These are phyloP conservation scores for Puccinia polysora DNA, from an alignment of 1,284 basidiomycete genomes.

Conservation along the genomic window DNA sequence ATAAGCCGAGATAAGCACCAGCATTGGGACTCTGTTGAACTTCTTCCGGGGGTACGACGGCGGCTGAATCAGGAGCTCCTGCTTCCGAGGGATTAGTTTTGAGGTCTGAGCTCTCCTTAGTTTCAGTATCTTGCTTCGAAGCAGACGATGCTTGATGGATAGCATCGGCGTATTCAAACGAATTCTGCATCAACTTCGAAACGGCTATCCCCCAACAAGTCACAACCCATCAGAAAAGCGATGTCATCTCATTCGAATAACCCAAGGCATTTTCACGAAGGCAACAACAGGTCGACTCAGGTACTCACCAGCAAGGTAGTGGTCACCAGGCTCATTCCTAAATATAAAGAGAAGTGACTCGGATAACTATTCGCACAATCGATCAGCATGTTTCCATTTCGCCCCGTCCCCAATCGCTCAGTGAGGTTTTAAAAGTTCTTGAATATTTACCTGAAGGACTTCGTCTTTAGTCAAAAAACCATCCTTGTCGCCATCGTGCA, in stretches of 20 bases:
- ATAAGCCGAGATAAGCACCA: constrained; percentile 51
- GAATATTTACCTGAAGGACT: constrained; percentile 82
- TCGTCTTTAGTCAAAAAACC: constrained; percentile 93
- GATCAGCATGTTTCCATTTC: background rate
- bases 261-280: too few species aligned
- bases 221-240: background rate
- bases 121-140: background rate
- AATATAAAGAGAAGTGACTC: constrained; percentile 74
- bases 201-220: constrained; percentile 59
- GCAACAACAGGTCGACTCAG: background rate
- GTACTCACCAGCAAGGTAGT: constrained; percentile 67
- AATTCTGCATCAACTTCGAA: constrained; percentile 91
- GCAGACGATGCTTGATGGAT: constrained; percentile 55
- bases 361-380: constrained; percentile 21
- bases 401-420: too few species aligned
- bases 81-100: constrained; percentile 37
- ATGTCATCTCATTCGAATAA: background rate
- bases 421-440: constrained; percentile 64
- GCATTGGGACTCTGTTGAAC: constrained; percentile 30
- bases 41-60: constrained; percentile 4
- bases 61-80: constrained; percentile 21
- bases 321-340: constrained; percentile 93
- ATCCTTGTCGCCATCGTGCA: constrained; percentile 94
- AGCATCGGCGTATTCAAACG: constrained; percentile 91
- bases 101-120: background rate